Evolutionary conservation across 2,329 filamentous ascomycete genomes (phyloP), one percentile per base, ranked within the genome.

Genomic region (Monosporascus sp.): DNA sequence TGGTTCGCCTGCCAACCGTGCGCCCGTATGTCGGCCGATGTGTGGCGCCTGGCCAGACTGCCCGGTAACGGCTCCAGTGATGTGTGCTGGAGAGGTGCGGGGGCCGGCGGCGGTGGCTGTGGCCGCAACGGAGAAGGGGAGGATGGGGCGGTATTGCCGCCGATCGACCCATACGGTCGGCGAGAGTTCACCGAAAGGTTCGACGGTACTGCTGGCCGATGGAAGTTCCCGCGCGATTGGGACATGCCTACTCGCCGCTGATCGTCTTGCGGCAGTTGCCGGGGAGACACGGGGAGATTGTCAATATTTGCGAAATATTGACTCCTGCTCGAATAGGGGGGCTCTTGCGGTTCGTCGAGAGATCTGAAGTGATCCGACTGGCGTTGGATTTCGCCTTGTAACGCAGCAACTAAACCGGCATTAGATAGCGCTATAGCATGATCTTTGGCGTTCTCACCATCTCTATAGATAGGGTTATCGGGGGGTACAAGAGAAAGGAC

Each of bases 21-120:
- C 63, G 92, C 87, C 51, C 94, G 87, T 62, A 99, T 97, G 68
- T 99, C 94, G 54, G 94, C 94, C 40, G 92, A 93, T 2, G 94
- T 99, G 72, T 99, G 94, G 56, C 93, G 84, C 58, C 93, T 86
- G 45, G 85, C 82, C 47, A 96, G 78, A 63, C 85, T 91, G 53
- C 84, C 81, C 37, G 86, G 84, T 37, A 84, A 81, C 26, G 81
- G 78, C 61, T 85, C 78, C 35, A 83, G 78, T 53, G 82, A 76
- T 19, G 86, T 81, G 20, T 86, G 76, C 37, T 85, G 85, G 65
- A 89, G 88, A 65, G 77, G 71, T 19, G 68, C 66, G 40, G 74
- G 71, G 14, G 86, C 85, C n/a, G 84, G 82, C 16, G 85, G 82
- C 11, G 85, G 81, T 16, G 75, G 73, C 60, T 84, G 84, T 43